Conservation (phyloP, 768 basidiomycete genomes). For the Tricholoma hemisulphureum region DNA sequence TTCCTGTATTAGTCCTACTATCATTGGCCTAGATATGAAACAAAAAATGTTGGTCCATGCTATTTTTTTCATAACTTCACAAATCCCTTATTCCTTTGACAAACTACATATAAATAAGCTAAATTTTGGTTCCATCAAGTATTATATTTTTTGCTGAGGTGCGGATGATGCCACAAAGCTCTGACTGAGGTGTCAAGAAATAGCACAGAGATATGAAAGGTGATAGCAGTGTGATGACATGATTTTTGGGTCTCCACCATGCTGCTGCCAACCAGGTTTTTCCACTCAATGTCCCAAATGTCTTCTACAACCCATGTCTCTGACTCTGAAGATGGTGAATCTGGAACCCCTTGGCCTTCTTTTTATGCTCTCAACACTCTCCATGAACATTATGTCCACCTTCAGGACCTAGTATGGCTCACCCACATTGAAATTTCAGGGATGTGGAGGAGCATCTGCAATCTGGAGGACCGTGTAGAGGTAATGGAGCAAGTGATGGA, state of each 20-base stretch:
- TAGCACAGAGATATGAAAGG: not conserved
- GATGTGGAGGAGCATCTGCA: not conserved
- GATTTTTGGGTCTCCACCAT: not conserved
- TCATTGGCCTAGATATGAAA: slow-evolving; percentile 13
- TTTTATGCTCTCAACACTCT: not conserved
- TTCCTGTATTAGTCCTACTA: too few species aligned
- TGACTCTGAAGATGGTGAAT: not conserved
- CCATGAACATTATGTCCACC: not conserved
- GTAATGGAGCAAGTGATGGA: not conserved
- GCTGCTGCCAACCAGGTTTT: too few species aligned
- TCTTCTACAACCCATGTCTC: not conserved
- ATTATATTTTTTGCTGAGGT: not conserved
- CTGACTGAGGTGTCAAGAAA: not conserved
- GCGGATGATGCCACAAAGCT: not conserved
- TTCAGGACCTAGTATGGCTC: not conserved
- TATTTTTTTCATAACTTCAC: not conserved
- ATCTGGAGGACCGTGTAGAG: not conserved
- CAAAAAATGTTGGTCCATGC: not conserved
- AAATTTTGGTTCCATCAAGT: not conserved
- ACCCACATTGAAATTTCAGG: not conserved
- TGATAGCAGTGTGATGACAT: not conserved
- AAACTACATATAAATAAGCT: not conserved
- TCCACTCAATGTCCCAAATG: too few species aligned
- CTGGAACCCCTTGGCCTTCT: not conserved
- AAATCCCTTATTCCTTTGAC: not conserved